These are phyloP conservation scores for Hylodesmum podocarpum DNA, from an alignment of 306 rosid genomes.

Conservation along the genomic window DNA sequence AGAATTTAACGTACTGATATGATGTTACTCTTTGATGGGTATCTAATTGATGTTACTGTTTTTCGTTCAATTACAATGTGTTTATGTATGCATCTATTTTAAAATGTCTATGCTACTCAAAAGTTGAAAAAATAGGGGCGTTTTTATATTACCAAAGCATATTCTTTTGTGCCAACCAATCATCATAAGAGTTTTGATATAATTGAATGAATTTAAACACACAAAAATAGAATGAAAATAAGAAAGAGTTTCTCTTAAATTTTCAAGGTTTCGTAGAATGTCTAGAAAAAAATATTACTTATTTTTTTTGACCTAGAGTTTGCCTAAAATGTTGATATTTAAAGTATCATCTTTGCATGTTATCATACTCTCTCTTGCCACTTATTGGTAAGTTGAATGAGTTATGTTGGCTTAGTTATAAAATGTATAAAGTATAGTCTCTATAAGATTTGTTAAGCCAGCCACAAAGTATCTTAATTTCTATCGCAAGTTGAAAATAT, in stretches of 20 bases:
- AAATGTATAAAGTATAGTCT: neutral
- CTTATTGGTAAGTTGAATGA: neutral
- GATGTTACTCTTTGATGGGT: conserved; percentile 12
- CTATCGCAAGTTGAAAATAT: neutral
- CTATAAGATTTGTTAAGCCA: neutral
- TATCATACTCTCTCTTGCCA: too few relatives aligned
- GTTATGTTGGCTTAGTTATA: neutral
- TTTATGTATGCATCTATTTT: neutral
- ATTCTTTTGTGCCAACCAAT: too few relatives aligned
- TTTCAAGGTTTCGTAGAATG: too few relatives aligned
- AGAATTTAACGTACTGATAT: neutral
- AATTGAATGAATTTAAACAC: too few relatives aligned
- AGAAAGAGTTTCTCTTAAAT: too few relatives aligned
- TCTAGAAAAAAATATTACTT: too few relatives aligned
- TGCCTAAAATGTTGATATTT: too few relatives aligned
- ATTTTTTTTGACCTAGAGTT: too few relatives aligned
- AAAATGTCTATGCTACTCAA: neutral
- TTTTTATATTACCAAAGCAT: too few relatives aligned
- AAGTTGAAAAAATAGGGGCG: neutral
- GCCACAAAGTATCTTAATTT: neutral
- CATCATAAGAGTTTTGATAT: too few relatives aligned
- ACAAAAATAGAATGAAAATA: too few relatives aligned
- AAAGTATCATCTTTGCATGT: too few relatives aligned
- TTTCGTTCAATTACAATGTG: conserved; percentile 21
- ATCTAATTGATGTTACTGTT: conserved; percentile 14